Percentiles rank a stretch among this genome's conserved stretches.
phyloP scores from a whole-genome alignment of 2,329 filamentous ascomycete species.

The Colletotrichum sidae region DNA sequence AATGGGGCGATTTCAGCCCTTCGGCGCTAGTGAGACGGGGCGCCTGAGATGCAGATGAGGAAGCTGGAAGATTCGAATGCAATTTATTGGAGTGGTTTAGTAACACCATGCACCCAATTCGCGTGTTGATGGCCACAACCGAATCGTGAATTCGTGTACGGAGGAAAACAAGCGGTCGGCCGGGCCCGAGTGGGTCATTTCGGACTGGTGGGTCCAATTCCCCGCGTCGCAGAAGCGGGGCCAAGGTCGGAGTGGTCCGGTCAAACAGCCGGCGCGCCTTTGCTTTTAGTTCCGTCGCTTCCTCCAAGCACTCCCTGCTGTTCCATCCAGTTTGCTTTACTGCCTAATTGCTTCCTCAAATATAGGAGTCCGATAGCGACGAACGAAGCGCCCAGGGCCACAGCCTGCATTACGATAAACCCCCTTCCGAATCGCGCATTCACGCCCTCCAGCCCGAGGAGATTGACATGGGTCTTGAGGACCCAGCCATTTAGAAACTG shows the following conservation, averaged over 20 bases:
- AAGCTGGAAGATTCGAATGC: no score
- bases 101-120: no score
- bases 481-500: conserved; percentile 15
- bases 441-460: conserved; percentile 1
- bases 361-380: conserved; percentile 16
- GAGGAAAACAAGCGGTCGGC: no score
- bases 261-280: conserved; percentile 12
- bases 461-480: conserved; percentile 11
- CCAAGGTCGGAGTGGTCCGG: background rate
- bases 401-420: conserved; percentile 3
- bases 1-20: conserved; percentile 17
- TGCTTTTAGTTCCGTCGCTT: background rate
- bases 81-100: no score
- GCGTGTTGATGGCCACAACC: no score
- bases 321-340: conserved; percentile 27
- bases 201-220: no score
- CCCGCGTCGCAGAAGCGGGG: no score
- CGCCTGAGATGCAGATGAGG: background rate
- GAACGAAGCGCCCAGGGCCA: background rate
- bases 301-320: conserved; percentile 24
- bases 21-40: background rate
- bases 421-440: conserved; percentile 19
- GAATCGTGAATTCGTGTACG: no score
- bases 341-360: conserved; percentile 4
- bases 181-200: no score